Conservation (phyloP, 306 rosid species). For the Carpinus fangiana region DNA sequence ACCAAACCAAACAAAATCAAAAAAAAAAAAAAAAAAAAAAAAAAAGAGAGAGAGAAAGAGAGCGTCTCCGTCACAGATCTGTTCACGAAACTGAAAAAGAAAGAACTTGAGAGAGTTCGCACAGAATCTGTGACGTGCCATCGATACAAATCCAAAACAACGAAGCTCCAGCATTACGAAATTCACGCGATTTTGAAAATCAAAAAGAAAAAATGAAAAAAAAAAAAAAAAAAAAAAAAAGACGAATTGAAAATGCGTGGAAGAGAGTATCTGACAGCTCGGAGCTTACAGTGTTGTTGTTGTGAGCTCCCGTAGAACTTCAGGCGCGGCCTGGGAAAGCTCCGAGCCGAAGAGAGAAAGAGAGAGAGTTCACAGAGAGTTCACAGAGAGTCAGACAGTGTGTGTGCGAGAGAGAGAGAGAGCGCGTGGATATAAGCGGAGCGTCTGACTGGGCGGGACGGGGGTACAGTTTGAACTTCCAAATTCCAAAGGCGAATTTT, state of each 20-base stretch:
- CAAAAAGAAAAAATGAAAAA: background rate
- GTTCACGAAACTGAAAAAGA: conserved; percentile 16
- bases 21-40: no score
- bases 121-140: conserved; percentile 9
- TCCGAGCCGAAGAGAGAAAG: conserved; percentile 13
- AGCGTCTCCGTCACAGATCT: conserved; percentile 37
- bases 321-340: conserved; percentile 28
- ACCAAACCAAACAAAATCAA: background rate
- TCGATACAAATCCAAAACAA: conserved; percentile 19
- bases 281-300: conserved; percentile 37
- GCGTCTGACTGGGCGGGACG: conserved; percentile 62
- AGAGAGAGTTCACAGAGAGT: conserved; percentile 15
- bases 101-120: conserved; percentile 14
- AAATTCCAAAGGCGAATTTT: conserved; percentile 14
- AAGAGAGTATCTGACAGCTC: background rate
- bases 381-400: conserved; percentile 2
- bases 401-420: background rate
- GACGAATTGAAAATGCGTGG: background rate
- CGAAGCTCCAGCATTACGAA: conserved; percentile 9
- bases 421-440: conserved; percentile 35
- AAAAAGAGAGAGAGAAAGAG: background rate
- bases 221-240: background rate
- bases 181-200: conserved; percentile 1
- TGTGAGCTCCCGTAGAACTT: conserved; percentile 41
- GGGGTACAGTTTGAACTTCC: conserved; percentile 60